Percentiles rank a stretch among this genome's conserved stretches.
Conservation (phyloP, 1,139 yeast species). For the Kurtzmaniella quercitrusa region DNA sequence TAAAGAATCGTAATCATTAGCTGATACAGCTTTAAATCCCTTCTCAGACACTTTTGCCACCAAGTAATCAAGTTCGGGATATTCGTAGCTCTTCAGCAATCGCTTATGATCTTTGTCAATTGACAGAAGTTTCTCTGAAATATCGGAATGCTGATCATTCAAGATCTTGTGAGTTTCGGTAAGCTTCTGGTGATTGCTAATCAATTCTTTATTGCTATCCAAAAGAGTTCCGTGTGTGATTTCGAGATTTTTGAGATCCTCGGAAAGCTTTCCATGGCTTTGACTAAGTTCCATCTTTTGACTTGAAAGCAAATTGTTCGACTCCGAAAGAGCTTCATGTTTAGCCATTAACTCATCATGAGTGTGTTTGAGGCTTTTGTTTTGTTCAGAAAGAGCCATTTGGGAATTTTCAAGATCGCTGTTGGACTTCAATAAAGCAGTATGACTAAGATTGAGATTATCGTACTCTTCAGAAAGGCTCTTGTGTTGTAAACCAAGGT, state of each 20-base stretch:
- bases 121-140: not conserved
- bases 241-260: not conserved
- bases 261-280: not conserved
- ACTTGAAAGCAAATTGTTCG: not conserved
- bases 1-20: slow-evolving; percentile 11
- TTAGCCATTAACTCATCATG: not conserved
- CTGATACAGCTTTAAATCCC: slow-evolving; percentile 16
- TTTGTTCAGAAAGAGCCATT: not conserved
- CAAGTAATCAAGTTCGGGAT: slow-evolving; percentile 4
- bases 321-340: not conserved
- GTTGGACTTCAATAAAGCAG: no score
- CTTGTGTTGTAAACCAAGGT: not conserved
- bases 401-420: not conserved
- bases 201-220: not conserved
- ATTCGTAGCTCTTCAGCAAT: slow-evolving; percentile 9
- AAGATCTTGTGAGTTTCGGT: not conserved
- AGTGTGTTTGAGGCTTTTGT: not conserved
- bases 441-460: not conserved
- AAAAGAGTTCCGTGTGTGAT: not conserved
- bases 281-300: not conserved
- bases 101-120: not conserved
- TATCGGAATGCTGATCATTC: not conserved
- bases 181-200: not conserved
- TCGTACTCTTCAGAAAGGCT: not conserved
- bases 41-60: slow-evolving; percentile 16